Evolutionary conservation across 2,329 filamentous ascomycete species (phyloP).

Genomic region (Cercospora sp.): DNA sequence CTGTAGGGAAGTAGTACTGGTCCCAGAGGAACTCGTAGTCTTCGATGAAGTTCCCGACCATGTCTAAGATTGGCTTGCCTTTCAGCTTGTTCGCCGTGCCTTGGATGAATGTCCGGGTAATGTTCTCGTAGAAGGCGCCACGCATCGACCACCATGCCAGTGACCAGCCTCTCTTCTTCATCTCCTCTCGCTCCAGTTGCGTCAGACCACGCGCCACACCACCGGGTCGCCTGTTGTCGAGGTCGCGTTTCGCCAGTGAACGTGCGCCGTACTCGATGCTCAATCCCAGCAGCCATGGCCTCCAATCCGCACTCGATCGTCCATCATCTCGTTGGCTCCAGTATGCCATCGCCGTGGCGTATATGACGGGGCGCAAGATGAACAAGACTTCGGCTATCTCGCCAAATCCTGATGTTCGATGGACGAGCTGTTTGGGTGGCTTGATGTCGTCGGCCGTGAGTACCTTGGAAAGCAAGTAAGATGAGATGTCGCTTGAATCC

Average conservation of each 20-base stretch:
- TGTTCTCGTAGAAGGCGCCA: conserved; percentile 92
- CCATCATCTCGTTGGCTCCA: conserved; percentile 57
- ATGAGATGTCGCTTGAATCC: conserved; percentile 75
- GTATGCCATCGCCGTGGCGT: conserved; percentile 77
- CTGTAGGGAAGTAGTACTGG: conserved; percentile 86
- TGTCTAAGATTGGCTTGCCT: conserved; percentile 71
- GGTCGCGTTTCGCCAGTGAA: conserved; percentile 72
- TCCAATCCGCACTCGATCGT: conserved; percentile 78
- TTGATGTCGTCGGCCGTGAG: conserved; percentile 96
- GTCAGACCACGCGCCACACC: conserved; percentile 71
- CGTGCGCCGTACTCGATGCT: conserved; percentile 83
- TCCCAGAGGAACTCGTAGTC: conserved; percentile 99
- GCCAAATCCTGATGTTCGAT: conserved; percentile 70
- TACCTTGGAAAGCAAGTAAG: conserved; percentile 84
- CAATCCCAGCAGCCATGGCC: conserved; percentile 85
- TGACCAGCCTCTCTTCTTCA: conserved; percentile 82
- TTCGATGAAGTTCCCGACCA: conserved; percentile 82
- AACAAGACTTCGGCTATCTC: conserved; percentile 88
- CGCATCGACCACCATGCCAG: conserved; percentile 96
- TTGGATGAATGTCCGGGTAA: conserved; percentile 70
- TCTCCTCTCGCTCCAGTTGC: conserved; percentile 83
- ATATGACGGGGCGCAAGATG: conserved; percentile 83
- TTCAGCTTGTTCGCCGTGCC: conserved; percentile 69
- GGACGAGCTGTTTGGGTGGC: conserved; percentile 81
- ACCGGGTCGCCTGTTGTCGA: conserved; percentile 63